Evolutionary conservation across 345 rosid species (phyloP).

Genomic region (Sonneratia caseolaris): DNA sequence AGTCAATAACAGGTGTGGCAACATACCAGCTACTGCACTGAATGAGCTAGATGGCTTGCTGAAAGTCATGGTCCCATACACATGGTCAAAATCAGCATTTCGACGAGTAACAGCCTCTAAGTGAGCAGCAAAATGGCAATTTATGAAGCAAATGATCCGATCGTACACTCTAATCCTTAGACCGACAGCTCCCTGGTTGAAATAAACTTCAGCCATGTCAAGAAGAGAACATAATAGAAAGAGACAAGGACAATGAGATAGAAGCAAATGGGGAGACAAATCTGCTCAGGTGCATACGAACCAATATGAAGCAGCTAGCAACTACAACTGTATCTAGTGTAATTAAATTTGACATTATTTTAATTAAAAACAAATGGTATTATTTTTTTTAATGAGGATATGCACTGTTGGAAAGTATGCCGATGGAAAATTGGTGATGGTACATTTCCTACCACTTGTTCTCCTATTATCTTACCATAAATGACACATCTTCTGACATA

Average conservation of each 20-base stretch:
- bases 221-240: background rate
- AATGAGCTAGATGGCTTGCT: constrained; percentile 32
- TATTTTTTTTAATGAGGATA: too few species aligned
- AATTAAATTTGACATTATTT: too few species aligned
- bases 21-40: constrained; percentile 61
- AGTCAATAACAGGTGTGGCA: constrained; percentile 41
- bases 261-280: background rate
- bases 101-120: constrained; percentile 59
- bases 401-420: too few species aligned
- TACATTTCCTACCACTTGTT: background rate
- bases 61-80: constrained; percentile 51
- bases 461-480: background rate
- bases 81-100: constrained; percentile 70
- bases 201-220: constrained; percentile 4
- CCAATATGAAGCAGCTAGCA: too few species aligned
- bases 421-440: background rate
- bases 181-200: constrained; percentile 68
- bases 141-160: constrained; percentile 58
- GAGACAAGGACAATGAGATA: background rate
- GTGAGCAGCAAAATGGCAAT: constrained; percentile 79
- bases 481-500: background rate
- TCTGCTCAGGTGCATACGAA: background rate
- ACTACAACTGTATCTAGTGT: too few species aligned
- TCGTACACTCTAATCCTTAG: constrained; percentile 63
- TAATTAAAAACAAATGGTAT: too few species aligned